Evolutionary conservation across 1,284 basidiomycete genomes (phyloP).

Genomic region (Cryptococcus sp.): DNA sequence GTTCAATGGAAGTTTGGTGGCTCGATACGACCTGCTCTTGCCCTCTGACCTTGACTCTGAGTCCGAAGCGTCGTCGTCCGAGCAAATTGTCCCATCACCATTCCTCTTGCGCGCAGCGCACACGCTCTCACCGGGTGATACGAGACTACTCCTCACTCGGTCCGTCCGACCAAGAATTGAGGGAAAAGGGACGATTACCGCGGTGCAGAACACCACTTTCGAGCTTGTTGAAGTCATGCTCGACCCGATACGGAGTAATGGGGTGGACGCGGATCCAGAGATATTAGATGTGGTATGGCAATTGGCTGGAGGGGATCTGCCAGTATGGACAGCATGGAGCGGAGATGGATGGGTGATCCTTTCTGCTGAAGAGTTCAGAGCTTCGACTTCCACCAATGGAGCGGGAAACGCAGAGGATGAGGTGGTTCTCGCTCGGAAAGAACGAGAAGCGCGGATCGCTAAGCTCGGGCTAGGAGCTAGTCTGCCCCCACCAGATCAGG

Average conservation of each 20-base stretch:
- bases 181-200: slow-evolving; percentile 19
- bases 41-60: too few species aligned
- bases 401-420: slow-evolving; percentile 12
- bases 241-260: slow-evolving; percentile 18
- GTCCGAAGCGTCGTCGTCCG: neutral
- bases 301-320: slow-evolving; percentile 69
- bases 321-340: slow-evolving; percentile 54
- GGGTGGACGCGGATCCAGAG: slow-evolving; percentile 51
- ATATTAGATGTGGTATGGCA: slow-evolving; percentile 62
- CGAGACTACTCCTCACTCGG: slow-evolving; percentile 30
- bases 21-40: slow-evolving; percentile 58
- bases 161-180: slow-evolving; percentile 16
- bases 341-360: slow-evolving; percentile 42
- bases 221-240: slow-evolving; percentile 42
- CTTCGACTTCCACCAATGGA: neutral
- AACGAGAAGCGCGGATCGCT: slow-evolving; percentile 20
- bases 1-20: slow-evolving; percentile 56
- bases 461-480: slow-evolving; percentile 40
- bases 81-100: slow-evolving; percentile 51
- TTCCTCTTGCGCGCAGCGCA: slow-evolving; percentile 55
- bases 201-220: slow-evolving; percentile 24
- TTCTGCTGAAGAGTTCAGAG: slow-evolving; percentile 28
- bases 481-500: slow-evolving; percentile 3
- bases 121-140: slow-evolving; percentile 11
- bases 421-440: slow-evolving; percentile 19